Evolutionary conservation across 169 alveolate genomes (phyloP).

Genomic region (Babesia caballi): DNA sequence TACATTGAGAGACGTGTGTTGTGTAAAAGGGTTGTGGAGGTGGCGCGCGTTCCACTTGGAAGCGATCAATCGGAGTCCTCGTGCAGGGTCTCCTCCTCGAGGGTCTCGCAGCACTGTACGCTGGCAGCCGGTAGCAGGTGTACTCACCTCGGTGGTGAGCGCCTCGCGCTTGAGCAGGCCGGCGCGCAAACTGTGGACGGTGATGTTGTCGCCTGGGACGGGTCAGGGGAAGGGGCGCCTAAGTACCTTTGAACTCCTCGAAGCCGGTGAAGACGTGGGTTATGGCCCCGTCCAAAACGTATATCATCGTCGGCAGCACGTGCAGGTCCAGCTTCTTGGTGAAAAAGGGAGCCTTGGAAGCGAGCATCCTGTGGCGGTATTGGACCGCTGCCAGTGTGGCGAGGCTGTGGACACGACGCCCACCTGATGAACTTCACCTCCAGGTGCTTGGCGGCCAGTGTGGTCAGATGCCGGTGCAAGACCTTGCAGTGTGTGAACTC

Average conservation of each 20-base stretch:
- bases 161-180: constrained; percentile 36
- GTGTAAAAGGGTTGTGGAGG: too few relatives aligned
- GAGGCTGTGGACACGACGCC: background rate
- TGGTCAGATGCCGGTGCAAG: constrained; percentile 30
- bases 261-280: constrained; percentile 48
- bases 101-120: constrained; percentile 45
- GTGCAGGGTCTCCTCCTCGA: constrained; percentile 8
- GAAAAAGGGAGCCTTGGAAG: constrained; percentile 60
- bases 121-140: background rate
- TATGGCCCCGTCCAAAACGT: constrained; percentile 46
- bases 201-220: constrained; percentile 51
- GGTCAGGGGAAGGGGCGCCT: background rate
- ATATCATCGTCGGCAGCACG: constrained; percentile 52
- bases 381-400: background rate
- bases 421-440: constrained; percentile 62
- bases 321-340: constrained; percentile 47
- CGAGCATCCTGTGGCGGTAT: constrained; percentile 26
- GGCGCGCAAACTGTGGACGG: constrained; percentile 13
- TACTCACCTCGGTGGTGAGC: constrained; percentile 45
- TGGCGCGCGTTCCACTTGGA: background rate
- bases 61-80: constrained; percentile 22
- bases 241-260: constrained; percentile 56
- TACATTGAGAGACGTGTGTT: background rate
- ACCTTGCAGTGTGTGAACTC: constrained; percentile 57
- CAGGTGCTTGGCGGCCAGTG: constrained; percentile 42